Base-by-base conservation (phyloP, 768 basidiomycete genomes). In the Boletus huronensis region DNA sequence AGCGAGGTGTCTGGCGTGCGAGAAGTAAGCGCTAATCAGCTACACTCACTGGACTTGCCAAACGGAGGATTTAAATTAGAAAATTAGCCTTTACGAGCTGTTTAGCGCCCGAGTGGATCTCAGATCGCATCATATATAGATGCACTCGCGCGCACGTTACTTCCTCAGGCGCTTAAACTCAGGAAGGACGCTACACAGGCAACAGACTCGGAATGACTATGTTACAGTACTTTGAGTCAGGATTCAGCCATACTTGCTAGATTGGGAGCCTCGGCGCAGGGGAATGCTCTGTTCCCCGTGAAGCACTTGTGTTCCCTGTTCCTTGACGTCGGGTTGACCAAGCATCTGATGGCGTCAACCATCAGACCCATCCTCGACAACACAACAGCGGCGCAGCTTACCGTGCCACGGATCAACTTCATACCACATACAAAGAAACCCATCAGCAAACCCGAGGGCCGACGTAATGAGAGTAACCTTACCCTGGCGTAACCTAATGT, bases 241-340 rank as follows among this genome's bases (percentile, higher is more conserved):
- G 16, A 21, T 21, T 58, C 44, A 13, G 3, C 28, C 26, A 53
- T 64, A 46, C 42, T 68, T 68, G 60, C 45, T 53, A 5, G 60
- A 63, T 29, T 55, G 50, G 6, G 70, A 72, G 21, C 54, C 58
- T 51, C 60, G 55, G 35, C 67, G 63, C 41, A 42, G 57, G 6
- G 73, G 72, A 43, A 75, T 67, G 3, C 73, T 62, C 6, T 71
- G 74, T 54, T 77, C 70, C 19, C 84, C 84, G 25, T 77, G 74
- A 28, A 84, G 72, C 25, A 85, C 82, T 48, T 75, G 69, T 57
- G 79, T 68, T 0, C 82, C 83, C 40, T 83, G 76, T 48, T 81
- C 76, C 61, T 82, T 83, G 53, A 79, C 62, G 9, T 70, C 70
- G 17, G 77, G 54, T 67, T 78, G 49, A 40, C 64, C 65, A 35